Percentiles rank a stretch among this genome's conserved stretches.
Conservation (phyloP, 495 filamentous ascomycete species). For the Hypomontagnella submonticulosa region DNA sequence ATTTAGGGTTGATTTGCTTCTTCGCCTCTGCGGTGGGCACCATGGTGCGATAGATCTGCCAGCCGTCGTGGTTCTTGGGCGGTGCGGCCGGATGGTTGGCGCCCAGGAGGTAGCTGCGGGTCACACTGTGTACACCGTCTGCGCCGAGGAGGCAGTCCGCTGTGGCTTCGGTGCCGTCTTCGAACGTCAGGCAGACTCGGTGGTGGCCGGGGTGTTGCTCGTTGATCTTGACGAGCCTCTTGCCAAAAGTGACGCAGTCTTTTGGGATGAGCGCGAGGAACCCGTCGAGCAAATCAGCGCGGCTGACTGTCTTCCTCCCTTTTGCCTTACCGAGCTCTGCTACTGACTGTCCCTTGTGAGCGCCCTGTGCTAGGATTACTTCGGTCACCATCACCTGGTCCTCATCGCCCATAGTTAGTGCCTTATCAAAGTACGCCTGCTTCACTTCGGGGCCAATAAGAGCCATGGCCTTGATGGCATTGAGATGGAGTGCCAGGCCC, state of each 20-base stretch:
- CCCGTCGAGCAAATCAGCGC: constrained; percentile 50
- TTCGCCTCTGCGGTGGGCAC: constrained; percentile 47
- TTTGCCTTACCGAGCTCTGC: constrained; percentile 55
- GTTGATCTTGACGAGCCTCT: constrained; percentile 41
- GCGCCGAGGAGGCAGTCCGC: constrained; percentile 56
- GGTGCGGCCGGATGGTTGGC: constrained; percentile 50
- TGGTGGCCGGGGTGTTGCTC: constrained; percentile 30
- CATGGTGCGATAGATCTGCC: constrained; percentile 58
- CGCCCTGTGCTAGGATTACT: constrained; percentile 51
- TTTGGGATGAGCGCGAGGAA: constrained; percentile 47
- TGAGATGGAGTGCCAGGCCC: constrained; percentile 53
- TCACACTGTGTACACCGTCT: constrained; percentile 60
- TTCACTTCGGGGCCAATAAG: constrained; percentile 49
- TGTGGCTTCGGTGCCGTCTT: constrained; percentile 45
- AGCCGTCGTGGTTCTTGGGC: constrained; percentile 56
- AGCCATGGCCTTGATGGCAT: constrained; percentile 52
- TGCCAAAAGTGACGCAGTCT: constrained; percentile 45
- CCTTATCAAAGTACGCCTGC: constrained; percentile 51
- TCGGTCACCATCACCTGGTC: constrained; percentile 50
- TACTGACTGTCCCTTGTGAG: constrained; percentile 44
- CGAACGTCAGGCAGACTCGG: constrained; percentile 48
- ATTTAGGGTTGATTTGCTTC: constrained; percentile 46
- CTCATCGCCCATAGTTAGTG: constrained; percentile 47
- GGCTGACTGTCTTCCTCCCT: constrained; percentile 52
- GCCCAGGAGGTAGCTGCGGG: constrained; percentile 55